Base-by-base conservation (phyloP, 2,329 filamentous ascomycete genomes). In the Verticillium tricorpus region DNA sequence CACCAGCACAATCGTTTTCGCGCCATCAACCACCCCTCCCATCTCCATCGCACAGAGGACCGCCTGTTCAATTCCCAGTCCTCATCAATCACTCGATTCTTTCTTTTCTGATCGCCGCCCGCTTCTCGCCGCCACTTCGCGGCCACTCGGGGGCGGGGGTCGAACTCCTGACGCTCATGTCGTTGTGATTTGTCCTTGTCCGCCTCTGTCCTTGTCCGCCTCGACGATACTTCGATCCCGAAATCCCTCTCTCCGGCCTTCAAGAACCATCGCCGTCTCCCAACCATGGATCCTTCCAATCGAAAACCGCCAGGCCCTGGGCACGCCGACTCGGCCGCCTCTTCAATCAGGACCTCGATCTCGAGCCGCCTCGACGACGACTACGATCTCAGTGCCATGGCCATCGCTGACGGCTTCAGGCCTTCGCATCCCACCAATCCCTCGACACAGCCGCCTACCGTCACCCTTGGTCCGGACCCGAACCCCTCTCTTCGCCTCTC, bases 361-460 rank as follows among this genome's bases (percentile, higher is more conserved):
- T 52, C 45, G 9, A 52, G 45, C 72, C 60, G 66, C 68, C 34
- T 61, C 62, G 73, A 72, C 58, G 76, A 80, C 64, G 80, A 83
- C 37, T 84, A 82, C 62, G 80, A 80, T 66, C 67, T 84, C 69
- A 74, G 74, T 57, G 81, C 79, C 32, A 77, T 82, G 72, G 77
- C 78, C 58, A 78, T 87, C 61, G 80, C 83, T 17, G 82, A 85
- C 68, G 82, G 82, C 59, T 84, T 82, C 67, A 75, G 80, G 62
- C 81, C 80, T 22, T 62, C 65, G 14, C n/a, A 50, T 8, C 19
- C 45, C 45, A 22, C 19, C 8, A 9, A 5, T 8, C 22, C 9
- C 9, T 22, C 45, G 19, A 50, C 45, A 25, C 45, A 50, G n/a
- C 65, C 22, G 35, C 65, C 31, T 65, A 71, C 50, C 62, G 68